Base-by-base conservation (phyloP, 495 filamentous ascomycete species). In the Penicillium antarcticum region DNA sequence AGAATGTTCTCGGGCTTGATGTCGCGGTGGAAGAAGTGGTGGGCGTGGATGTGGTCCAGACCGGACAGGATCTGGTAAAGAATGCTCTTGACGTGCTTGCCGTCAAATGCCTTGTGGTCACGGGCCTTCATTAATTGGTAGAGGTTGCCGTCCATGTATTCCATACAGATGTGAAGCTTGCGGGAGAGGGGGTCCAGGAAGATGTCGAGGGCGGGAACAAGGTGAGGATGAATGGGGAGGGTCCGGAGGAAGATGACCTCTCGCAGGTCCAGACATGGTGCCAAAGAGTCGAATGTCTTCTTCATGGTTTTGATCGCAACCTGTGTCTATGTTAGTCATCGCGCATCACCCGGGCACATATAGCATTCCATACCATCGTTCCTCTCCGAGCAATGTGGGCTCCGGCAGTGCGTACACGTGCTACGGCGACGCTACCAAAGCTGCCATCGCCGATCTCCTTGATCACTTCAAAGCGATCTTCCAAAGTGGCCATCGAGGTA, bases 291-390 rank as follows among this genome's bases (percentile, higher is more conserved):
- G 58, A 97, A 99, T 0, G 88, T 90, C 80, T 99, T 99, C 80
- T 99, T 99, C 95, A 99, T 97, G 14, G 94, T 97, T 76, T 99
- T 99, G 66, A 99, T 96, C 2, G 94, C 94, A 58, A 98, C 91
- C 94, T 98, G 52, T 48, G 16, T 26, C 51, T 73, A 41, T 75
- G 67, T 58, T 17, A 51, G 48, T 48, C 44, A 45, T 36, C 34
- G 41, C 18, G 11, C 17, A 31, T 10, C 18, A 31, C 14, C 42
- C 31, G 1, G 8, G 3, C n/a, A 21, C 13, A 45, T 26, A 7
- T 57, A 21, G 24, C 5, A 43, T 58, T 49, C 48, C 63, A 57
- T 84, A 99, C 94, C 77, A 97, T 79, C 29, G 91, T 97, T 50
- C 92, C 92, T 61, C 92, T 79, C 55, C 92, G 89, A 53, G 92